Conservation (phyloP, 1,284 basidiomycete genomes). For the Moesziomyces sp. region DNA sequence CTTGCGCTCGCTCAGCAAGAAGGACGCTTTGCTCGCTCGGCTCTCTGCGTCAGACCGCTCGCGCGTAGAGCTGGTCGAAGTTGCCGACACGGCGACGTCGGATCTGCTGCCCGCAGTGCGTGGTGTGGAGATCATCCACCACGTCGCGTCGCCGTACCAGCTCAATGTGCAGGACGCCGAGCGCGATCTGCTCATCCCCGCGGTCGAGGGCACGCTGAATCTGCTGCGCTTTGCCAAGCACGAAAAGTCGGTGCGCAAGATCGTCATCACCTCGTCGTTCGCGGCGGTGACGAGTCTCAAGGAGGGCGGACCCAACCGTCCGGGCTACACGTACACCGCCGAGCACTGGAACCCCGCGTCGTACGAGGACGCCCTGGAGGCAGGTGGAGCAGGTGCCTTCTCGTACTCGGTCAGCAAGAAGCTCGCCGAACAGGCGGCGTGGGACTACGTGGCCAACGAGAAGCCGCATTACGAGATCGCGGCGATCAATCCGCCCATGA, state of each 20-base stretch:
- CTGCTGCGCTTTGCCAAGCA: constrained; percentile 61
- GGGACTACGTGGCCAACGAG: constrained; percentile 56
- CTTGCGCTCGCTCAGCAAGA: constrained; percentile 49
- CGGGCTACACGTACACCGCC: constrained; percentile 54
- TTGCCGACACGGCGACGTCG: constrained; percentile 65
- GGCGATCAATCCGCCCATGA: constrained; percentile 61
- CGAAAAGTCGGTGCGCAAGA: constrained; percentile 51
- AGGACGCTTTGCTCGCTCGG: constrained; percentile 52
- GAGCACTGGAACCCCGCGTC: constrained; percentile 58
- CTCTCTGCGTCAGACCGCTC: constrained; percentile 33
- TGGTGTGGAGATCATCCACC: constrained; percentile 54
- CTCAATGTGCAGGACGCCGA: constrained; percentile 62
- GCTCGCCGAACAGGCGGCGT: constrained; percentile 62
- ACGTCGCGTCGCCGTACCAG: constrained; percentile 59
- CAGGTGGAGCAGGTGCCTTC: constrained; percentile 52
- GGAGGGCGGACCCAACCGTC: constrained; percentile 57
- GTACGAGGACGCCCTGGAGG: constrained; percentile 53
- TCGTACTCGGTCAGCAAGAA: constrained; percentile 61
- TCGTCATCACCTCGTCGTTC: constrained; percentile 64
- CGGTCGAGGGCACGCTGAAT: constrained; percentile 66
- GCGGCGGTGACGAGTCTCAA: constrained; percentile 58
- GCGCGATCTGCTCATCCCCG: constrained; percentile 66
- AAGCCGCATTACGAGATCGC: constrained; percentile 47
- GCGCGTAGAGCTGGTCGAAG: constrained; percentile 57
- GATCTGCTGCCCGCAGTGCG: constrained; percentile 64